Conservation (phyloP, 495 filamentous ascomycete species). For the Penicillium verhagenii region DNA sequence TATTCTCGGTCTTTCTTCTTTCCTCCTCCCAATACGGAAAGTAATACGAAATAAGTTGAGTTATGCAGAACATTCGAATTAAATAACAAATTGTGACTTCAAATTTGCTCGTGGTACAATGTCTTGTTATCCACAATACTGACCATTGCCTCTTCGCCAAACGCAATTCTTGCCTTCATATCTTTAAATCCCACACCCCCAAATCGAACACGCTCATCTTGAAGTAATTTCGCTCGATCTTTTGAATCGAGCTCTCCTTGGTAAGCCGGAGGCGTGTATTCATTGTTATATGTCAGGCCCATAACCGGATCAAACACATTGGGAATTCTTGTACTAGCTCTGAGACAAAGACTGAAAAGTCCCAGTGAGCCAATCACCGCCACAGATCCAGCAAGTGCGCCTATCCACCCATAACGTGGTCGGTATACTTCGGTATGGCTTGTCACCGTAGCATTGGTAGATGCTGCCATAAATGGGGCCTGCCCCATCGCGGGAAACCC, state of each 20-base stretch:
- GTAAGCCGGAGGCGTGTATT: not conserved
- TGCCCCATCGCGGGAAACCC: not conserved
- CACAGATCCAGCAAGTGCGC: not conserved
- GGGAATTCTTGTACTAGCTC: slow-evolving; percentile 11
- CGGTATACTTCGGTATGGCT: slow-evolving; percentile 13
- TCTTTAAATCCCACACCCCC: not conserved
- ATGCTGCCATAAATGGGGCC: slow-evolving; percentile 10
- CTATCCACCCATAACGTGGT: slow-evolving; percentile 4
- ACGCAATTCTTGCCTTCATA: not conserved
- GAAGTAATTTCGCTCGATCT: not conserved
- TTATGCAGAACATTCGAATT: too few species aligned
- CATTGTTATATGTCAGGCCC: slow-evolving; percentile 14
- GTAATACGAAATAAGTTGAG: too few species aligned
- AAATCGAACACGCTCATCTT: not conserved
- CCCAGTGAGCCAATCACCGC: slow-evolving; percentile 7
- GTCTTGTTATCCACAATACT: not conserved
- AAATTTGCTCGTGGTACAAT: not conserved
- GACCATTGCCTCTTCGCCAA: not conserved
- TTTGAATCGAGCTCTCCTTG: not conserved
- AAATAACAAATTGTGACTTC: too few species aligned
- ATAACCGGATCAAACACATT: slow-evolving; percentile 19
- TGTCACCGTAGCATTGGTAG: slow-evolving; percentile 10
- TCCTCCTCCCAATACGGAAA: too few species aligned
- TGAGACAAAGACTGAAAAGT: slow-evolving; percentile 5
- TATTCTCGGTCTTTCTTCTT: too few species aligned